Evolutionary conservation across 2,329 filamentous ascomycete species (phyloP).

Genomic region (Ambrosiella beaveri): DNA sequence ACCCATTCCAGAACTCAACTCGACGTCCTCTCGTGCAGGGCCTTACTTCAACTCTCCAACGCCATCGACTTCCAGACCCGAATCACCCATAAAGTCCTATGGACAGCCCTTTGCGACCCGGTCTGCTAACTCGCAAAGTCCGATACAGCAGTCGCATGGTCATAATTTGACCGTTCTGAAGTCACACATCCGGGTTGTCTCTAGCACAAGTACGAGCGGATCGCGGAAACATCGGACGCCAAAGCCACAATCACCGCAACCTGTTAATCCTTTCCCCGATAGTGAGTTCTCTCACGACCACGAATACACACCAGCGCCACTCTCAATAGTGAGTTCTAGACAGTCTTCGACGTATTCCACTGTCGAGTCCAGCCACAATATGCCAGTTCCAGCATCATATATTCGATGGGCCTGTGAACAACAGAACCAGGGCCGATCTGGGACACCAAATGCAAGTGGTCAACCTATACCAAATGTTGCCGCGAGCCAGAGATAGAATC

Average conservation of each 20-base stretch:
- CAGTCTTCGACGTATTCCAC: background rate
- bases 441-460: background rate
- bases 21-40: background rate
- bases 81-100: background rate
- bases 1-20: constrained; percentile 5
- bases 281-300: background rate
- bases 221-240: background rate
- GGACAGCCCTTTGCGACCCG: background rate
- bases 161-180: background rate
- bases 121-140: background rate
- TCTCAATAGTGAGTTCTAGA: background rate
- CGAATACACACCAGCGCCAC: background rate
- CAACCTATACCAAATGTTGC: constrained; percentile 5
- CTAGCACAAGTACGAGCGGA: background rate
- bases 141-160: background rate
- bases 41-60: background rate
- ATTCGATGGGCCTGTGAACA: constrained; percentile 3
- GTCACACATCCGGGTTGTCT: background rate
- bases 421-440: background rate
- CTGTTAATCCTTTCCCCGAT: background rate
- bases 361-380: background rate
- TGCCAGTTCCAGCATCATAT: constrained; percentile 8
- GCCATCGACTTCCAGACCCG: background rate
- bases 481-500: constrained; percentile 13
- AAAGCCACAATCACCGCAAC: background rate